Base-by-base conservation (phyloP, 2,329 filamentous ascomycete genomes). In the Arthrobotrys iridis region DNA sequence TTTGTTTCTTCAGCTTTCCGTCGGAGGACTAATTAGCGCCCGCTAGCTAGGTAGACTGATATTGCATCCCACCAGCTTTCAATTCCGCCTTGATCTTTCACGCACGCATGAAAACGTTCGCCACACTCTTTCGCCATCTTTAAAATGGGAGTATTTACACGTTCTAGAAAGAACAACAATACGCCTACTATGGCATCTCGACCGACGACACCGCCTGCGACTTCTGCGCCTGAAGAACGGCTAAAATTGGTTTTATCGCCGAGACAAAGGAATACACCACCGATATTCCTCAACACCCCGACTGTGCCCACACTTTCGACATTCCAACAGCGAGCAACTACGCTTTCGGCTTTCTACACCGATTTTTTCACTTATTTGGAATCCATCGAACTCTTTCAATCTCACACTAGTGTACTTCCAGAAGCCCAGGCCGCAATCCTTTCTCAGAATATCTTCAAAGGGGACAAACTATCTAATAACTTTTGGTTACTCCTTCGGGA, bases 401-500 rank as follows among this genome's bases (percentile, higher is more conserved):
- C 70, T 3, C 45, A 48, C 8, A 40, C 41, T 8, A 46, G 46
- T 3, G 28, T n/a, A 11, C 62, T 67, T n/a, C 50, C 52, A 20
- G 52, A 66, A 13, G 5, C 26, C 2, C 52, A 74, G 24, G 37
- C 24, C 11, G 13, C 46, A 3, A 43, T n/a, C 15, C 63, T 74
- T 24, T 3, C 8, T 28, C 45, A 62, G 15, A 67, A 20, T 7
- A 40, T 74, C 15, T 18, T 22, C 7, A 66, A 75, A 33, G 71
- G 45, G 10, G 63, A 75, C n/a, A 63, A 43, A 50, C 33, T 75
- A 1, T 52, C 71, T 7, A 67, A 68, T 20, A 68, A 35, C 22
- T 75, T 68, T 50, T 75, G 71, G 71, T 18, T 28, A 6, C 63
- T 75, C 4, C 15, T 68, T n/a, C 45, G 63, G 4, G 46, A 59